phyloP scores from a whole-genome alignment of 2,329 filamentous ascomycete species.

The Fusarium sp. region DNA sequence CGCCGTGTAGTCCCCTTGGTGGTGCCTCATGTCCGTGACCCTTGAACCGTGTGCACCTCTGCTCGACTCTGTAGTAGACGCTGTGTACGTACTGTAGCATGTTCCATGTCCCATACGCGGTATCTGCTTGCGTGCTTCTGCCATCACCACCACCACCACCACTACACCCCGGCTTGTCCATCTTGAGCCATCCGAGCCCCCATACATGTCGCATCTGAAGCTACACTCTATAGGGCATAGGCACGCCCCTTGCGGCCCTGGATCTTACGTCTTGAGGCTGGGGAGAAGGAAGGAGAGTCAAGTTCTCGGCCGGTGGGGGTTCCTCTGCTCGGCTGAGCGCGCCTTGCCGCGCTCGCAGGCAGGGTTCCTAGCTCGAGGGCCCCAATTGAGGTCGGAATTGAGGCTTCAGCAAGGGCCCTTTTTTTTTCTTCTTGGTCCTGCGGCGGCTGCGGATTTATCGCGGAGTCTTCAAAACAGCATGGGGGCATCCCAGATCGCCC shows the following conservation, averaged over 20 bases:
- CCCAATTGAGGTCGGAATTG: constrained; percentile 1
- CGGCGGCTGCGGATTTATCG: not conserved
- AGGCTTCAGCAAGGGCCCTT: constrained; percentile 24
- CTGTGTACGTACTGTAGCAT: not conserved
- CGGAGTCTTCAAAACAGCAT: constrained; percentile 4
- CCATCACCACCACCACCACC: not conserved
- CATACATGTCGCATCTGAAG: constrained; percentile 25
- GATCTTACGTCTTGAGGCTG: constrained; percentile 7
- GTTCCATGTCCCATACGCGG: not conserved
- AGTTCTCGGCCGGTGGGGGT: not conserved
- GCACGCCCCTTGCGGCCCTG: constrained; percentile 27
- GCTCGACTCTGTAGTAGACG: constrained; percentile 4
- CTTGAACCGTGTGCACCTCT: constrained; percentile 9
- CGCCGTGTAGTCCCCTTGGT: constrained; percentile 14
- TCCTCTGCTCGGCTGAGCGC: not conserved
- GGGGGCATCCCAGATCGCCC: not conserved
- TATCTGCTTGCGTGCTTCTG: constrained; percentile 13
- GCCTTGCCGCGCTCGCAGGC: constrained; percentile 14
- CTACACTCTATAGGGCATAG: not conserved
- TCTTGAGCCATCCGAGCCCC: constrained; percentile 26
- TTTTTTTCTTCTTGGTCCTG: not conserved
- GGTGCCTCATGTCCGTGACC: constrained; percentile 9
- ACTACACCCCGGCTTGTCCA: constrained; percentile 22
- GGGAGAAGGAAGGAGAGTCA: not conserved
- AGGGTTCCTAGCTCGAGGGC: constrained; percentile 3